A percentile compares a stretch with the other conserved stretches of the same genome.
Evolutionary conservation across 495 filamentous ascomycete genomes (phyloP).

Genomic region (Friedmanniomyces simplex): DNA sequence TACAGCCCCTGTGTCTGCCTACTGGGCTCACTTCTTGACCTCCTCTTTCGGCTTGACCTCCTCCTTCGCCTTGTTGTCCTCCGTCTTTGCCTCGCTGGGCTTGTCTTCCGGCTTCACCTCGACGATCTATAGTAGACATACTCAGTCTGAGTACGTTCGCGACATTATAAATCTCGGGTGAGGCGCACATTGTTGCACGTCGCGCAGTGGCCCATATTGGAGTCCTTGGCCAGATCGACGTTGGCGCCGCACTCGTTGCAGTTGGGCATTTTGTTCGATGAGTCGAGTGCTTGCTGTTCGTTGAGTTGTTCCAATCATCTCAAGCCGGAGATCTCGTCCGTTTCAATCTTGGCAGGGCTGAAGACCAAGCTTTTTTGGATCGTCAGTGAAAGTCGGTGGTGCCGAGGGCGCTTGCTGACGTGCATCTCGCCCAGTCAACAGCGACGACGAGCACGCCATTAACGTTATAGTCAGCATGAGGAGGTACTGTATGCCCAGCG

Average conservation of each 20-base stretch:
- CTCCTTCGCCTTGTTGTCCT: background rate
- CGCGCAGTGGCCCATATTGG: background rate
- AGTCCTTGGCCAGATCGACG: background rate
- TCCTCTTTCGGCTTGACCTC: background rate
- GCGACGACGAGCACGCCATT: too few species aligned
- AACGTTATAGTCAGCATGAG: too few species aligned
- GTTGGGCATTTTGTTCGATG: too few species aligned
- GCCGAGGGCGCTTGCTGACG: background rate
- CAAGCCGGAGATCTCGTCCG: background rate
- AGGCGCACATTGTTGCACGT: background rate
- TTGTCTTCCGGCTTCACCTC: background rate
- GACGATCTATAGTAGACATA: background rate
- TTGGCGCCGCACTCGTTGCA: background rate
- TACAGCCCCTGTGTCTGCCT: too few species aligned
- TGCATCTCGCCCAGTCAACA: too few species aligned
- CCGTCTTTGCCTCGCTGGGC: background rate
- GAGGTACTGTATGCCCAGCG: too few species aligned
- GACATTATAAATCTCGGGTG: background rate
- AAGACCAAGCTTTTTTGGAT: constrained; percentile 1
- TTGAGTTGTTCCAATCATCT: too few species aligned
- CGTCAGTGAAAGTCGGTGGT: background rate
- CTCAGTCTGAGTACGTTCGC: background rate
- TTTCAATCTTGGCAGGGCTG: background rate
- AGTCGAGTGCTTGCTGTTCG: too few species aligned
- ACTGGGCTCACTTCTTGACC: too few species aligned